These are phyloP conservation scores for Phytophthora foliorum DNA, from an alignment of 352 stramenopile species.

Conservation along the genomic window DNA sequence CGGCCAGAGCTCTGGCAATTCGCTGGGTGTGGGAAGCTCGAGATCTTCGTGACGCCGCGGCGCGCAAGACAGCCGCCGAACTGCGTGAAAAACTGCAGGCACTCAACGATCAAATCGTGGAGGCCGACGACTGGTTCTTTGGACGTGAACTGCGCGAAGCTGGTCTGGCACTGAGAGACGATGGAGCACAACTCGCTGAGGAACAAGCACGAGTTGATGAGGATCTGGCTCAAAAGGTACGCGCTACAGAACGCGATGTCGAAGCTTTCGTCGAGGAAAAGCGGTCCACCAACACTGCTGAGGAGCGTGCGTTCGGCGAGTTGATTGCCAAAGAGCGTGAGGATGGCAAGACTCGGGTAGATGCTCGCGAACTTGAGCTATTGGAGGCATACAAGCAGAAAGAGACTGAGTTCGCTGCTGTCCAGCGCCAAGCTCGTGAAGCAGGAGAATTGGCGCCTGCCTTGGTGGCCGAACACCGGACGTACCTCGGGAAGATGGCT, in stretches of 20 bases:
- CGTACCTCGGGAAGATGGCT: constrained; percentile 84
- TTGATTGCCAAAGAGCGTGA: constrained; percentile 69
- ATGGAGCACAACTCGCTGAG: constrained; percentile 61
- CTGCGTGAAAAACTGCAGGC: constrained; percentile 64
- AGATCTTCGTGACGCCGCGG: constrained; percentile 62
- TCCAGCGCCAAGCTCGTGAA: constrained; percentile 70
- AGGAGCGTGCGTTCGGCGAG: constrained; percentile 70
- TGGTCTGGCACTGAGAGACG: constrained; percentile 67
- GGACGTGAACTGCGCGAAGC: constrained; percentile 88
- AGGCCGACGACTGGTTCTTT: constrained; percentile 96
- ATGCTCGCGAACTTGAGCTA: constrained; percentile 83
- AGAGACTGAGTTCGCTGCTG: constrained; percentile 78
- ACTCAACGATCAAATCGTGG: constrained; percentile 85
- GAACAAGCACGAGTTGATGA: constrained; percentile 80
- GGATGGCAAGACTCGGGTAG: constrained; percentile 53
- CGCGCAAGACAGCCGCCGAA: constrained; percentile 54
- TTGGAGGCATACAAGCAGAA: constrained; percentile 75
- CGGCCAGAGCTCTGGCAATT: constrained; percentile 75
- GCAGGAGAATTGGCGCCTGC: constrained; percentile 68
- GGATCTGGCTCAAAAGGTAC: constrained; percentile 80
- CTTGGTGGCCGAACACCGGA: constrained; percentile 86
- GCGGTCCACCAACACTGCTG: constrained; percentile 60
- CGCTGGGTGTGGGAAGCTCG: constrained; percentile 87
- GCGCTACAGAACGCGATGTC: constrained; percentile 87
- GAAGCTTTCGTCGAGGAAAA: constrained; percentile 81